These are phyloP conservation scores for Cercospora sp. DNA, from an alignment of 2,329 filamentous ascomycete genomes.

Conservation along the genomic window DNA sequence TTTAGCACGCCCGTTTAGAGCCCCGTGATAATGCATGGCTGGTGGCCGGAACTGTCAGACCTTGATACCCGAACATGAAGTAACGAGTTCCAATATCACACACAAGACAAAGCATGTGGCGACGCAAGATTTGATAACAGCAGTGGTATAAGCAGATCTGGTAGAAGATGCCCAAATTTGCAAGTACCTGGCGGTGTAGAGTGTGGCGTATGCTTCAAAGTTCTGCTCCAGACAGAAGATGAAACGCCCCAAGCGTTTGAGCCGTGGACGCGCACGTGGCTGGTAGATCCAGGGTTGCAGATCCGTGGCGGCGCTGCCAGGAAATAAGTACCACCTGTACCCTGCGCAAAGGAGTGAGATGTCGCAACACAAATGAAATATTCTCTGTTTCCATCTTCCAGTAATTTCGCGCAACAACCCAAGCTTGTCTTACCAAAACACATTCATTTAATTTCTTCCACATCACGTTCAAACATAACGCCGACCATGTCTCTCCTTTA, in stretches of 20 bases:
- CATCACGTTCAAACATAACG: slow-evolving; percentile 7
- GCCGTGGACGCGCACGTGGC: slow-evolving; percentile 3
- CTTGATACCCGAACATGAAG: background rate
- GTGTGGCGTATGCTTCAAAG: slow-evolving; percentile 8
- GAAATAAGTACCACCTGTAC: slow-evolving; percentile 13
- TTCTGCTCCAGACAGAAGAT: background rate
- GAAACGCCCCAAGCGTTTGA: slow-evolving; percentile 14
- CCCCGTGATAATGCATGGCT: background rate
- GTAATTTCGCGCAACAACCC: background rate
- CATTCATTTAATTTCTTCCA: slow-evolving; percentile 13
- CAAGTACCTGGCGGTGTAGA: background rate
- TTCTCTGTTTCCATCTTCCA: slow-evolving; percentile 13
- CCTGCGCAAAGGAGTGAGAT: background rate
- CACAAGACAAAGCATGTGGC: background rate
- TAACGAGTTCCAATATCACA: background rate
- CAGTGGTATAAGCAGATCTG: background rate
- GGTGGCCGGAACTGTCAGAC: background rate
- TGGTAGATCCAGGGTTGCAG: slow-evolving; percentile 8
- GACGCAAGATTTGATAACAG: background rate
- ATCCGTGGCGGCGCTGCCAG: slow-evolving; percentile 8
- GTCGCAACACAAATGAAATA: background rate
- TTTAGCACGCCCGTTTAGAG: background rate
- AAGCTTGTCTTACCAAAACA: slow-evolving; percentile 8
- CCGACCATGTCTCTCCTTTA: slow-evolving; percentile 18
- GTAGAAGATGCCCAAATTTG: background rate